phyloP scores from a whole-genome alignment of 805 yeast species.

The Metschnikowia lochheadii region DNA sequence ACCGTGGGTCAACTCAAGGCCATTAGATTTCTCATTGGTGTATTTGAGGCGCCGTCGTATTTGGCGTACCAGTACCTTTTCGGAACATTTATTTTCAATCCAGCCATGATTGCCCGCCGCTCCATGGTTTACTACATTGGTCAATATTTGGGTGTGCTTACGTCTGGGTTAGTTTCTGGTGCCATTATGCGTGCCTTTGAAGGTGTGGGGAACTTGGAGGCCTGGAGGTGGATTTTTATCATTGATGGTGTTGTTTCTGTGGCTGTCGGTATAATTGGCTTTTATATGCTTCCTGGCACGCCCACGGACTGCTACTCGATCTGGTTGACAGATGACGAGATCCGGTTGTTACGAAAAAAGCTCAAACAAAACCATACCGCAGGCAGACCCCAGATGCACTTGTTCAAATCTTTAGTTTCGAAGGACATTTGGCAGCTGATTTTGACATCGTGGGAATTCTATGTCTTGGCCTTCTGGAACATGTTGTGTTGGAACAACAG shows the following conservation, averaged over 20 bases:
- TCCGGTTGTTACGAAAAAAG: constrained; percentile 35
- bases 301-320: constrained; percentile 18
- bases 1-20: constrained; percentile 22
- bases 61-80: constrained; percentile 25
- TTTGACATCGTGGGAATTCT: constrained; percentile 56
- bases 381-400: constrained; percentile 15
- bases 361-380: constrained; percentile 17
- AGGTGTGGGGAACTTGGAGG: constrained; percentile 13
- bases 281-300: constrained; percentile 20
- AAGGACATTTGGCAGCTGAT: constrained; percentile 48
- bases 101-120: constrained; percentile 23
- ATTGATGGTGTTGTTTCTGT: constrained; percentile 17
- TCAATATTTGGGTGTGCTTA: constrained; percentile 27
- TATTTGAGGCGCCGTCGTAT: constrained; percentile 25
- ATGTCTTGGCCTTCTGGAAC: constrained; percentile 51
- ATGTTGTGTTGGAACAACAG: constrained; percentile 61
- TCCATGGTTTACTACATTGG: constrained; percentile 27
- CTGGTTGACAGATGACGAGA: constrained; percentile 17
- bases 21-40: constrained; percentile 24
- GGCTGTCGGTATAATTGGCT: constrained; percentile 16
- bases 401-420: constrained; percentile 15
- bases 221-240: constrained; percentile 19
- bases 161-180: constrained; percentile 27
- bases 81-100: constrained; percentile 23
- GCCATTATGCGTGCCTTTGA: constrained; percentile 16